Evolutionary conservation across 2,329 filamentous ascomycete genomes (phyloP).

Genomic region (Aspergillus caelatus): DNA sequence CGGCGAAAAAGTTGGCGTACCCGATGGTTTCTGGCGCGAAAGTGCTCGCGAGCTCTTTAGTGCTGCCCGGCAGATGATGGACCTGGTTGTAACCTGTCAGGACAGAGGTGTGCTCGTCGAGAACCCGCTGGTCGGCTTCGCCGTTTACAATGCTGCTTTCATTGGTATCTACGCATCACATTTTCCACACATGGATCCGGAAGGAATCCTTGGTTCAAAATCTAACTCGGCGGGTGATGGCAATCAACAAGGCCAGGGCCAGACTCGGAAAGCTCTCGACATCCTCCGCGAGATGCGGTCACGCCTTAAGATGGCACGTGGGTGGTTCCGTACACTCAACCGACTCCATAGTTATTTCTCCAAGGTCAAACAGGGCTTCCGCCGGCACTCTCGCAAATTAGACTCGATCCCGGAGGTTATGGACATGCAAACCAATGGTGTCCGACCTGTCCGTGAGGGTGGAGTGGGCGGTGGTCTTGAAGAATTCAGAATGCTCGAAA

Average conservation of each 20-base stretch:
- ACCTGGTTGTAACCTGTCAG: conserved; percentile 55
- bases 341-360: conserved; percentile 45
- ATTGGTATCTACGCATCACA: conserved; percentile 56
- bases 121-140: conserved; percentile 59
- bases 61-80: conserved; percentile 56
- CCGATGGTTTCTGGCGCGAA: conserved; percentile 57
- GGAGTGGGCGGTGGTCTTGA: conserved; percentile 37
- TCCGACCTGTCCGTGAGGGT: conserved; percentile 36
- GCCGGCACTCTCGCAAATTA: conserved; percentile 35
- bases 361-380: conserved; percentile 43
- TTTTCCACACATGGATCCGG: conserved; percentile 59
- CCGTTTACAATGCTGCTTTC: conserved; percentile 57
- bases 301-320: conserved; percentile 43
- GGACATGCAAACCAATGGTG: conserved; percentile 32
- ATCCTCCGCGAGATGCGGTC: conserved; percentile 46
- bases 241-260: conserved; percentile 32
- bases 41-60: conserved; percentile 54
- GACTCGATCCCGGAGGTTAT: conserved; percentile 33
- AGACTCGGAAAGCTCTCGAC: conserved; percentile 41
- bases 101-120: conserved; percentile 55
- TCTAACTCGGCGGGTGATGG: conserved; percentile 28
- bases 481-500: conserved; percentile 46
- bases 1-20: conserved; percentile 45
- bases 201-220: conserved; percentile 48
- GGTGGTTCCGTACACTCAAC: conserved; percentile 49